Conservation (phyloP, 176 grass and related monocot species). For the Rhynchospora tenuis region DNA sequence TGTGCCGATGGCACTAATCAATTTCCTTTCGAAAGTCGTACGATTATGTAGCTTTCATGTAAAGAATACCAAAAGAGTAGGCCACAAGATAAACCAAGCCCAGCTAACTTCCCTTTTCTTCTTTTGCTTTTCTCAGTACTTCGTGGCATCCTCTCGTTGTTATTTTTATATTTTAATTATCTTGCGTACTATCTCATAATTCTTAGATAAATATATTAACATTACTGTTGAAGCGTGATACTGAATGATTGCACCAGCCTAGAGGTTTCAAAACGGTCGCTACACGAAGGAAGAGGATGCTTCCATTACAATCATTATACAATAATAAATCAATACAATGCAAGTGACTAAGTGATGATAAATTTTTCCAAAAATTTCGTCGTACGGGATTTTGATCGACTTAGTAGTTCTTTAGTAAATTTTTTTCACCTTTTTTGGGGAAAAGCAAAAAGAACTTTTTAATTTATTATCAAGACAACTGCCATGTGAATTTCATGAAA, state of each 20-base stretch:
- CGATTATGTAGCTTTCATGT: not conserved
- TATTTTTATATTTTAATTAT: not conserved
- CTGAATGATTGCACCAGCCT: not conserved
- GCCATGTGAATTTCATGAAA: no score
- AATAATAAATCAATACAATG: not conserved
- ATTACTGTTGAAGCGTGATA: conserved; percentile 3
- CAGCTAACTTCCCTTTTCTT: not conserved
- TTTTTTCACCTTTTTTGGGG: not conserved
- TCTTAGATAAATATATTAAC: not conserved
- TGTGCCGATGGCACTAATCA: no score
- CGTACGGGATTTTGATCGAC: no score
- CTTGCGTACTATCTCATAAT: not conserved
- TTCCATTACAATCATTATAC: conserved; percentile 3
- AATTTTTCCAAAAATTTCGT: not conserved
- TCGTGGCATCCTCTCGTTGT: no score
- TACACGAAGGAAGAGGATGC: conserved; percentile 1
- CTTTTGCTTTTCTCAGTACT: not conserved
- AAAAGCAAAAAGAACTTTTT: no score
- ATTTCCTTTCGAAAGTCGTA: conserved; percentile 6
- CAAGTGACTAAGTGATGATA: not conserved
- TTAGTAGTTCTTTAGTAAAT: not conserved
- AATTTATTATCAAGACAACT: no score
- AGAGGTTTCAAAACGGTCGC: not conserved
- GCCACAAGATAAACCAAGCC: conserved; percentile 17
- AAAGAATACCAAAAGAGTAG: conserved; percentile 17